Percentiles rank a stretch among this genome's conserved stretches.
Evolutionary conservation across 805 yeast genomes (phyloP).

Genomic region (Yamadazyma scolyti): DNA sequence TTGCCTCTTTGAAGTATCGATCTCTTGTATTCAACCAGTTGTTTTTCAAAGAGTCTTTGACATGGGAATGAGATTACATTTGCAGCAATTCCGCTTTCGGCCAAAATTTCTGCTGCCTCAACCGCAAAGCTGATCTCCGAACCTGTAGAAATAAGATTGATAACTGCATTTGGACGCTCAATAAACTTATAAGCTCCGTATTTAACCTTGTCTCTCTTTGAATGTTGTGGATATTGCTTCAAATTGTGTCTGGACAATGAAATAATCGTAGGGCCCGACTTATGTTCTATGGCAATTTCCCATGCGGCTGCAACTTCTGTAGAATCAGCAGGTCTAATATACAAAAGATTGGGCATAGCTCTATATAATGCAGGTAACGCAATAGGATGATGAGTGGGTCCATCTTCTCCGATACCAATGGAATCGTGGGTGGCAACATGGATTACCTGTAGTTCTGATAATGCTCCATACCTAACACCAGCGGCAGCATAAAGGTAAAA

Average conservation of each 20-base stretch:
- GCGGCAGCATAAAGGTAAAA: constrained; percentile 48
- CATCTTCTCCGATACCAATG: constrained; percentile 57
- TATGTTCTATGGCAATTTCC: constrained; percentile 20
- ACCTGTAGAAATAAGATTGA: constrained; percentile 24
- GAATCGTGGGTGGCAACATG: constrained; percentile 58
- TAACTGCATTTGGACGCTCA: constrained; percentile 15
- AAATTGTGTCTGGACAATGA: constrained; percentile 25
- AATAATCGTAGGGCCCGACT: constrained; percentile 16
- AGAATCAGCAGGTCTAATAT: constrained; percentile 54
- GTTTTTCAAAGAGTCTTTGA: constrained; percentile 25
- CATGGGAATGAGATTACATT: constrained; percentile 29
- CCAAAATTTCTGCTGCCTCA: constrained; percentile 20
- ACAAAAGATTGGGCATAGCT: constrained; percentile 46
- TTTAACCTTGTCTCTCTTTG: constrained; percentile 15
- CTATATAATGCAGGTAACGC: constrained; percentile 50
- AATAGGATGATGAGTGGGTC: constrained; percentile 57
- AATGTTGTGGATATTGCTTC: constrained; percentile 18
- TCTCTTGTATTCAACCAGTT: constrained; percentile 20
- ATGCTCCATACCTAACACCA: constrained; percentile 48
- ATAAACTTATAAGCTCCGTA: constrained; percentile 25
- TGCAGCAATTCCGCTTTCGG: constrained; percentile 17
- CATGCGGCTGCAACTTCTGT: constrained; percentile 50
- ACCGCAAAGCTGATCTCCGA: constrained; percentile 24
- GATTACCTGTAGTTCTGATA: constrained; percentile 42
- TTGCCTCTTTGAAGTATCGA: constrained; percentile 19